Conservation (phyloP, 768 basidiomycete species). For the Sutorius australiensis region DNA sequence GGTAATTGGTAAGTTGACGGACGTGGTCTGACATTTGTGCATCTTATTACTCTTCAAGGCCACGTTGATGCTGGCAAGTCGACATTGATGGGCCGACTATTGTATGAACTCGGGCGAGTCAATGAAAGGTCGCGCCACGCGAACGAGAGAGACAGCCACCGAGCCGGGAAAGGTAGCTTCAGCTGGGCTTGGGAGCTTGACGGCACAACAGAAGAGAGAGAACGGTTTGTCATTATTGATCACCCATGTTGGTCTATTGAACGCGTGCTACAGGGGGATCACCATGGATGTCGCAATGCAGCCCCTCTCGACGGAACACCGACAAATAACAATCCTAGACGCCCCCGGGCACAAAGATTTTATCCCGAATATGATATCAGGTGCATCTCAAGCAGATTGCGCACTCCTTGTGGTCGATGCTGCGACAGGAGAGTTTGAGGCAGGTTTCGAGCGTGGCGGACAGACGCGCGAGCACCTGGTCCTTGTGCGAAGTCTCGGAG, state of each 20-base stretch:
- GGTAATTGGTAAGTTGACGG: conserved; percentile 69
- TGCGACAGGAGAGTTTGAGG: conserved; percentile 88
- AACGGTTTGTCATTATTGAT: conserved; percentile 54
- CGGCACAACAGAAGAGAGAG: conserved; percentile 87
- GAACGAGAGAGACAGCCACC: conserved; percentile 87
- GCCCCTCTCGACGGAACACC: conserved; percentile 65
- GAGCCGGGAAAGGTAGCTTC: conserved; percentile 91
- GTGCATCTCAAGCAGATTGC: conserved; percentile 94
- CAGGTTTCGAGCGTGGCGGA: conserved; percentile 90
- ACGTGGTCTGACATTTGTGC: not conserved
- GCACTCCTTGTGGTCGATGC: conserved; percentile 93
- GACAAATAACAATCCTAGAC: conserved; percentile 89
- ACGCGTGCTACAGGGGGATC: conserved; percentile 63
- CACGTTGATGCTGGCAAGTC: conserved; percentile 99
- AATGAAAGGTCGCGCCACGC: conserved; percentile 80
- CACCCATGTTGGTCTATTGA: conserved; percentile 7
- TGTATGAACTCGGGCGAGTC: conserved; percentile 88
- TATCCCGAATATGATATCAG: conserved; percentile 99
- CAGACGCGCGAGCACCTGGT: conserved; percentile 95
- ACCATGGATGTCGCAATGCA: conserved; percentile 97
- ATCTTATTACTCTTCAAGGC: conserved; percentile 45
- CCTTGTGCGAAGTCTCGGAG: conserved; percentile 88
- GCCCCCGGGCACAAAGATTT: conserved; percentile 98
- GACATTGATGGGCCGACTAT: conserved; percentile 89
- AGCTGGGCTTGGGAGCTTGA: conserved; percentile 99